Base-by-base conservation (phyloP, 345 rosid species). In the Rhizophora apiculata region DNA sequence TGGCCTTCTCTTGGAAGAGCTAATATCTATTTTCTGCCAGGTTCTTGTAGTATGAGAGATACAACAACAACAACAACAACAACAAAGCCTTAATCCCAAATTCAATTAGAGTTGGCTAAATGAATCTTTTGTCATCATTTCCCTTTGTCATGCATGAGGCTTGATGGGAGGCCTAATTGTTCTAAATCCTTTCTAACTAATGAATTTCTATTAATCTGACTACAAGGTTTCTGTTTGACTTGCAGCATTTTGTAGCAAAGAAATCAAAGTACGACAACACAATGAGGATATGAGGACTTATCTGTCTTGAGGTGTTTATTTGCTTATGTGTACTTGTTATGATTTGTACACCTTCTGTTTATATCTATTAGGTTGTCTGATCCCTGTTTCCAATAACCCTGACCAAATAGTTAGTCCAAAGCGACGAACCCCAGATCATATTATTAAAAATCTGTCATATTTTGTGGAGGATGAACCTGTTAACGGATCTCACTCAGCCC, bases 171-270 rank as follows among this genome's bases (percentile, higher is more conserved):
- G 9, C 10, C 8, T 34, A 6, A 34, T 34, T 34, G 8, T 0
- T 34, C 36, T 34, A 34, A 34, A 34, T 34, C 1, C 8, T 34
- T 34, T 8, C 36, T 34, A 34, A 34, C 36, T 34, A 34, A 34
- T 34, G 36, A 34, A 34, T 34, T 34, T 34, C 36, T 63, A 1
- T 27, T 39, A 5, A 21, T 63, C 66, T 11, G 16, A 21, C 29
- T 63, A 9, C 24, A 21, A 27, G 49, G 22, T 4, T 27, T 39
- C 20, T 76, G 24, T 68, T 78, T 81, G 64, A 13, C 39, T n/a
- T 84, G 87, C 96, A 91, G 96, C 89, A 72, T 80, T 87, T 24
- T 89, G 96, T 75, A 88, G 89, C 78, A 89, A 86, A 83, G 88
- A 95, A 64, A 89, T 96, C 83, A 85, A 86, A 80, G 92, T 88